A percentile compares a stretch with the other conserved stretches of the same genome.
Conservation (phyloP, 2,329 filamentous ascomycete species). For the Beauveria medogensis region DNA sequence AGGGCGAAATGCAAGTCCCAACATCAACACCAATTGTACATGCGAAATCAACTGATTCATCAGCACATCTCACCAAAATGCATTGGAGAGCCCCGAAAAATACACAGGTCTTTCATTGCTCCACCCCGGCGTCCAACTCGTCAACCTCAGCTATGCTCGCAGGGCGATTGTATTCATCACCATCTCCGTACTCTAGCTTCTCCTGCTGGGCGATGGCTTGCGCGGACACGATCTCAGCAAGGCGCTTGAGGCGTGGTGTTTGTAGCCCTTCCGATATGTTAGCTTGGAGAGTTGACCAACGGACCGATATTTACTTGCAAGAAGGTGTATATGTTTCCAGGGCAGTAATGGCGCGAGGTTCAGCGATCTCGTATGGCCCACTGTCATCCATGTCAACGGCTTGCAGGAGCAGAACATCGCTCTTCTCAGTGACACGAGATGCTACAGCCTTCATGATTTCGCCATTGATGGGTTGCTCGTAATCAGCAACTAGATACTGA, state of each 20-base stretch:
- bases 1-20: conserved; percentile 8
- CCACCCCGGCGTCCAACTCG: conserved; percentile 31
- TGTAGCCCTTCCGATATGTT: conserved; percentile 62
- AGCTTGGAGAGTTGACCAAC: neutral
- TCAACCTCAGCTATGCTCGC: conserved; percentile 44
- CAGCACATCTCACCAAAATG: conserved; percentile 3
- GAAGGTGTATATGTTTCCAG: conserved; percentile 97
- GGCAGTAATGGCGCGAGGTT: conserved; percentile 90
- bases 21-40: conserved; percentile 11
- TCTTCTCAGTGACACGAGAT: conserved; percentile 95
- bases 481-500: conserved; percentile 96
- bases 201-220: conserved; percentile 95
- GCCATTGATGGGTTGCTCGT: conserved; percentile 98
- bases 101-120: conserved; percentile 11
- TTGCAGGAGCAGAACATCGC: conserved; percentile 84
- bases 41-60: conserved; percentile 4
- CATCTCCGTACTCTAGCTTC: conserved; percentile 55
- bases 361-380: conserved; percentile 95
- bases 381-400: conserved; percentile 99
- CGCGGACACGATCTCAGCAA: conserved; percentile 96
- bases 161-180: conserved; percentile 39
- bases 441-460: conserved; percentile 99
- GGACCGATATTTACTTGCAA: conserved; percentile 52
- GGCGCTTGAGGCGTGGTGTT: conserved; percentile 86
- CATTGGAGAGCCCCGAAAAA: neutral